Percentiles rank a stretch among this genome's conserved stretches.
Evolutionary conservation across 345 rosid species (phyloP).

Genomic region (Anacardium occidentale): DNA sequence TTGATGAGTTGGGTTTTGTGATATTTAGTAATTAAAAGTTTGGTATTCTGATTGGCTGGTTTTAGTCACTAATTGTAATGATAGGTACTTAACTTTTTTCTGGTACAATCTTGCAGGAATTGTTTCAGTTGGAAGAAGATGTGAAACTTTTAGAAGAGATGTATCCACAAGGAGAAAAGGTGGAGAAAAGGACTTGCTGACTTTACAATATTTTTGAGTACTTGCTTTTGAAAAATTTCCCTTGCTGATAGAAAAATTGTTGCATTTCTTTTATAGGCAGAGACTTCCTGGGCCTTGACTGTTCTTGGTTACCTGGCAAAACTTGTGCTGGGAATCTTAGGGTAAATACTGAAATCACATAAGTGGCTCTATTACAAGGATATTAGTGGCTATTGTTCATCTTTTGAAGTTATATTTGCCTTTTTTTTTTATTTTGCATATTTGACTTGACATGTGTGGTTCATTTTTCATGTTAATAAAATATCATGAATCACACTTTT

Average conservation of each 20-base stretch:
- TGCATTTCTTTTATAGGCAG: constrained; percentile 60
- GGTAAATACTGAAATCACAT: constrained; percentile 52
- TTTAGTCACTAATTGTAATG: background rate
- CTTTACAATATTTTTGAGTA: background rate
- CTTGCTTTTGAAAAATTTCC: background rate
- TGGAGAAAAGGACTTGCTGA: constrained; percentile 25
- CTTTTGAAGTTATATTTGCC: background rate
- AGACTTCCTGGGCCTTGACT: constrained; percentile 95
- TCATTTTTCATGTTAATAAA: background rate
- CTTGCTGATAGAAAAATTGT: constrained; percentile 13
- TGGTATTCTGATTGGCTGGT: background rate
- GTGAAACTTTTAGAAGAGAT: constrained; percentile 93
- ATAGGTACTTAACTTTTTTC: constrained; percentile 19
- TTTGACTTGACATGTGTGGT: background rate
- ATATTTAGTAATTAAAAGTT: constrained; percentile 13
- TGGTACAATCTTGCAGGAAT: constrained; percentile 56
- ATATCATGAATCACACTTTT: background rate
- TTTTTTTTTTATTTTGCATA: background rate
- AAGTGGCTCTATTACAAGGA: background rate
- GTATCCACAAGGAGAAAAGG: constrained; percentile 99
- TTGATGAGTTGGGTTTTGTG: constrained; percentile 5
- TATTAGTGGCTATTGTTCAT: background rate
- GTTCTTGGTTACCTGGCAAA: constrained; percentile 94
- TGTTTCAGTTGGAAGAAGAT: constrained; percentile 94
- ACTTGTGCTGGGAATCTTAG: constrained; percentile 75